Percentiles rank a stretch among this genome's conserved stretches.
These are phyloP conservation scores for Lonicera japonica DNA, from an alignment of 129 eudicot genomes.

Conservation along the genomic window DNA sequence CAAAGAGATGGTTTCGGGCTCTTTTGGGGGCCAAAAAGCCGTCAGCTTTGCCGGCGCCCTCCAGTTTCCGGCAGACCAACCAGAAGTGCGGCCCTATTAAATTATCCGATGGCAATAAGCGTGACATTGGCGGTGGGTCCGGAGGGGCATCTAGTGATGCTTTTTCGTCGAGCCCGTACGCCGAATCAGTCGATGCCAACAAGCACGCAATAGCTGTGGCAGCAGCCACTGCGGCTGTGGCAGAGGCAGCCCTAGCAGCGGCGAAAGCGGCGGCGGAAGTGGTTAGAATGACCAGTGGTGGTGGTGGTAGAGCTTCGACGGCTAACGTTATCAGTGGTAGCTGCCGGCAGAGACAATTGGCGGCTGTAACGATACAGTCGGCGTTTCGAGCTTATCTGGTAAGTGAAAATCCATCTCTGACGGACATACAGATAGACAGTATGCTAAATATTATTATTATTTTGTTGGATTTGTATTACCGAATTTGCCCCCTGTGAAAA, in stretches of 20 bases:
- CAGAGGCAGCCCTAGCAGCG: slow-evolving; percentile 95
- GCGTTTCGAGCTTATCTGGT: slow-evolving; percentile 93
- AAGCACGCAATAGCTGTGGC: slow-evolving; percentile 97
- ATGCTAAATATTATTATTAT: background rate
- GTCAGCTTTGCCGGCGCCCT: slow-evolving; percentile 16
- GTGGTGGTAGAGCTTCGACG: slow-evolving; percentile 22
- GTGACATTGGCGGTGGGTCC: background rate
- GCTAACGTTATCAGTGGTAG: slow-evolving; percentile 12
- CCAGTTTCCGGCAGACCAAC: background rate
- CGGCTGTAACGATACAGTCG: slow-evolving; percentile 84
- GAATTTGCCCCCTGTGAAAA: slow-evolving; percentile 3
- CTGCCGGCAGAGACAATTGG: slow-evolving; percentile 37
- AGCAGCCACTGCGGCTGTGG: slow-evolving; percentile 92
- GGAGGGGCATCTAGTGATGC: background rate
- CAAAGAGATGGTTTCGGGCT: slow-evolving; percentile 57
- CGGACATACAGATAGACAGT: no score
- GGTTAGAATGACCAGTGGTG: slow-evolving; percentile 58
- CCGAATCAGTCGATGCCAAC: slow-evolving; percentile 52
- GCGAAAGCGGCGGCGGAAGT: slow-evolving; percentile 98
- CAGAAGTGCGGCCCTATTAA: slow-evolving; percentile 1
- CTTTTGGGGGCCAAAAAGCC: slow-evolving; percentile 43
- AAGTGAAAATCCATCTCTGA: slow-evolving; percentile 5
- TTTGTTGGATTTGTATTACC: slow-evolving; percentile 10
- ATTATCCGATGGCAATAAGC: slow-evolving; percentile 1
- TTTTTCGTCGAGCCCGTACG: slow-evolving; percentile 9